These are phyloP conservation scores for Amanita phalloides DNA, from an alignment of 768 basidiomycete genomes.

Conservation along the genomic window DNA sequence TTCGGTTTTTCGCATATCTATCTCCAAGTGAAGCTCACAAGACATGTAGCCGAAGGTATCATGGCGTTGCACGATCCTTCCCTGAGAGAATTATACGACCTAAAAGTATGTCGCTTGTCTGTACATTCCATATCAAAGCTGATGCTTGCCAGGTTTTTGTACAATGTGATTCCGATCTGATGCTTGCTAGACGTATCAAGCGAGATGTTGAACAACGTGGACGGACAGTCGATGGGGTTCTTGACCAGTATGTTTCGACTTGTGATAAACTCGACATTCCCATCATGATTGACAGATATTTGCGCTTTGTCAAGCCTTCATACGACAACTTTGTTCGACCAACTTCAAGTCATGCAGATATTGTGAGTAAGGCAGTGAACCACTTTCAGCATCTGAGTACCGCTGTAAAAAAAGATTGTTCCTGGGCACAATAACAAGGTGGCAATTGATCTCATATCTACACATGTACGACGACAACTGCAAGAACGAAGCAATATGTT, in stretches of 20 bases:
- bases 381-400: not conserved
- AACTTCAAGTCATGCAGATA: constrained; percentile 79
- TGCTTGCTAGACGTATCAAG: constrained; percentile 88
- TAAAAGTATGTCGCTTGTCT: constrained; percentile 50
- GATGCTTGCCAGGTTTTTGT: constrained; percentile 55
- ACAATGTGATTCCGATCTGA: constrained; percentile 91
- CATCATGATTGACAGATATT: constrained; percentile 42
- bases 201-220: constrained; percentile 87
- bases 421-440: constrained; percentile 84
- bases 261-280: too few species aligned
- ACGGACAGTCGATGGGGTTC: constrained; percentile 72
- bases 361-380: constrained; percentile 35
- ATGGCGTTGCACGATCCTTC: constrained; percentile 77
- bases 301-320: constrained; percentile 90
- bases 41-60: constrained; percentile 73
- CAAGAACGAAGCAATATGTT: constrained; percentile 68
- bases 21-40: not conserved
- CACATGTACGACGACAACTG: constrained; percentile 80
- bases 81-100: constrained; percentile 76
- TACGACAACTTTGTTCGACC: constrained; percentile 93
- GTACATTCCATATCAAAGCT: not conserved
- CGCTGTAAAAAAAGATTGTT: constrained; percentile 57
- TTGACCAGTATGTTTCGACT: constrained; percentile 60
- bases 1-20: constrained; percentile 15
- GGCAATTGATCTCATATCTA: constrained; percentile 88